Evolutionary conservation across 805 yeast genomes (phyloP).

Genomic region (Saccharomycopsis oosterbeekiorum): DNA sequence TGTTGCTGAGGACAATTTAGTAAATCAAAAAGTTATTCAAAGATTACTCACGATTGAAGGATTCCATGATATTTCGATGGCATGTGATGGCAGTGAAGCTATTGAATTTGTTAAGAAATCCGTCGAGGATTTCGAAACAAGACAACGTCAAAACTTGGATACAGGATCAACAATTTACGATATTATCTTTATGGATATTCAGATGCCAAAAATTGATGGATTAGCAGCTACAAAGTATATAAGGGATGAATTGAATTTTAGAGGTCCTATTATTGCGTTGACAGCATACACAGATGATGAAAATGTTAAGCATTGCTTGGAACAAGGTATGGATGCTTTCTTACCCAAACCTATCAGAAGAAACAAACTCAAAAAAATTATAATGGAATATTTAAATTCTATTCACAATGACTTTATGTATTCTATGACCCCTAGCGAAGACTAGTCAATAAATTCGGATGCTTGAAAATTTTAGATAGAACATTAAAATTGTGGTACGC

Average conservation of each 20-base stretch:
- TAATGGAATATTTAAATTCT: constrained; percentile 12
- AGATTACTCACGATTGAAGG: constrained; percentile 87
- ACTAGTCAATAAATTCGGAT: not conserved
- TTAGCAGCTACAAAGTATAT: constrained; percentile 70
- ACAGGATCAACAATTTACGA: constrained; percentile 29
- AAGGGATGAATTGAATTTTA: constrained; percentile 48
- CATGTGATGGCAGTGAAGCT: constrained; percentile 89
- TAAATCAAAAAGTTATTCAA: constrained; percentile 87
- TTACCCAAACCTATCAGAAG: constrained; percentile 81
- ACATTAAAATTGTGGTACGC: too few species aligned
- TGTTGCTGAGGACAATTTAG: constrained; percentile 90
- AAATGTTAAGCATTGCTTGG: constrained; percentile 74
- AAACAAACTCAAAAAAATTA: constrained; percentile 43
- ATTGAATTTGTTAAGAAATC: constrained; percentile 48
- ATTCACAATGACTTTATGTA: constrained; percentile 10
- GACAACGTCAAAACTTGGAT: constrained; percentile 17
- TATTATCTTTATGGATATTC: constrained; percentile 91
- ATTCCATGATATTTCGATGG: constrained; percentile 56
- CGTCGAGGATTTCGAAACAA: constrained; percentile 30
- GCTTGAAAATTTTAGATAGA: too few species aligned
- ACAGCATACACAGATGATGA: constrained; percentile 95
- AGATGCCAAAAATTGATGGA: constrained; percentile 94
- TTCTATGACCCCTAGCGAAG: constrained; percentile 13
- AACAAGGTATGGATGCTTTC: constrained; percentile 90
- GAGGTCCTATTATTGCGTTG: constrained; percentile 79